Conservation (phyloP, 2,329 filamentous ascomycete species). For the Claviceps purpurea region DNA sequence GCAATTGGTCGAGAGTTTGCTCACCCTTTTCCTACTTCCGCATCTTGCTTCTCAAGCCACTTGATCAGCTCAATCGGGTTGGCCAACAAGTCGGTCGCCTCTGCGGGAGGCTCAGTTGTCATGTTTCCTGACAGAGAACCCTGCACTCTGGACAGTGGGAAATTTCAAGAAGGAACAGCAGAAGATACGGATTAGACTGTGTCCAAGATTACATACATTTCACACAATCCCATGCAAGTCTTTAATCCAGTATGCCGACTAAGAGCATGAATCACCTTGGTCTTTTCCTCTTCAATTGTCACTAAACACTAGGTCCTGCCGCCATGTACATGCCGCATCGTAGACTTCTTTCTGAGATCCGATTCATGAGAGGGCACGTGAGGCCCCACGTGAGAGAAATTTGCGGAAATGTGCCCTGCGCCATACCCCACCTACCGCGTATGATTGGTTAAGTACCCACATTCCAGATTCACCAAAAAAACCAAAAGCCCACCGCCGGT, state of each 20-base stretch:
- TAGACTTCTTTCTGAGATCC: not conserved
- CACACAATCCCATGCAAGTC: not conserved
- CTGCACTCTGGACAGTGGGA: not conserved
- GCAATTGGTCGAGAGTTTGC: slow-evolving; percentile 8
- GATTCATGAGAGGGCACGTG: slow-evolving; percentile 15
- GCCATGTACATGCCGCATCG: not conserved
- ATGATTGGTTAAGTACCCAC: slow-evolving; percentile 12
- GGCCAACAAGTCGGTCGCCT: slow-evolving; percentile 20
- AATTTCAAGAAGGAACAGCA: not conserved
- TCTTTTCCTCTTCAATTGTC: not conserved
- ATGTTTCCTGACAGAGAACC: slow-evolving; percentile 5
- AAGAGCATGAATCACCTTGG: not conserved
- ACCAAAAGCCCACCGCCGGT: slow-evolving; percentile 5
- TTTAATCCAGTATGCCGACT: not conserved
- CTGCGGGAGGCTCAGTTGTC: slow-evolving; percentile 11
- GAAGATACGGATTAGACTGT: not conserved
- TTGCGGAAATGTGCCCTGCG: slow-evolving; percentile 25
- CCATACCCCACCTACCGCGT: slow-evolving; percentile 12
- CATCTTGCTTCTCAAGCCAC: slow-evolving; percentile 30
- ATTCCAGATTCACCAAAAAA: slow-evolving; percentile 14
- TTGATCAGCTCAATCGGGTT: slow-evolving; percentile 23
- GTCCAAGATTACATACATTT: slow-evolving; percentile 1
- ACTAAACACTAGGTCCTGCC: too few relatives aligned
- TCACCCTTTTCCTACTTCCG: slow-evolving; percentile 23
- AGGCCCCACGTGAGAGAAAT: slow-evolving; percentile 18